Evolutionary conservation across 2,329 filamentous ascomycete genomes (phyloP).

Genomic region (Talaromyces albobiverticillius): DNA sequence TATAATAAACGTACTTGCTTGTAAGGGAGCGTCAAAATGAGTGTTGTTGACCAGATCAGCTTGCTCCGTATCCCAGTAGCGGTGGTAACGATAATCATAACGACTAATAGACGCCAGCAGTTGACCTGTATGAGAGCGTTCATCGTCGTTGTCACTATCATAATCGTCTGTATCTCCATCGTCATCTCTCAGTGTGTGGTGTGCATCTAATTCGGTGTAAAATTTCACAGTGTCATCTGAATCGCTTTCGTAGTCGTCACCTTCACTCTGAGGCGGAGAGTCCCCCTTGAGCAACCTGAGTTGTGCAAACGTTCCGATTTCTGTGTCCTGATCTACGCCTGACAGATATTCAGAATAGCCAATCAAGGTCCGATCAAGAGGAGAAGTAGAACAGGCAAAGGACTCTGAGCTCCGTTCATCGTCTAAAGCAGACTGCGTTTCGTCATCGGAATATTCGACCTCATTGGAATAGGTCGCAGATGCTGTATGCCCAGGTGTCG

Average conservation of each 20-base stretch:
- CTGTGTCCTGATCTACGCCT: conserved; percentile 19
- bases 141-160: conserved; percentile 22
- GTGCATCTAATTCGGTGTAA: conserved; percentile 23
- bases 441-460: not conserved
- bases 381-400: not conserved
- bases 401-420: not conserved
- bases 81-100: conserved; percentile 8
- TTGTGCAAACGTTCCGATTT: conserved; percentile 23
- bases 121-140: not conserved
- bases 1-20: not conserved
- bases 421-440: not conserved
- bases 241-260: conserved; percentile 23
- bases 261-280: conserved; percentile 16
- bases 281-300: conserved; percentile 22
- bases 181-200: conserved; percentile 16
- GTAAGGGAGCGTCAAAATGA: not conserved
- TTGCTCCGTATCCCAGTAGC: conserved; percentile 1
- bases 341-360: conserved; percentile 6
- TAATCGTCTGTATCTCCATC: conserved; percentile 19
- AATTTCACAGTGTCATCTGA: conserved; percentile 32
- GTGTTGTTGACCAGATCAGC: not conserved
- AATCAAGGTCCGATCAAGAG: not conserved
- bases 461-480: not conserved
- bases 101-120: conserved; percentile 8
- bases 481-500: no score